phyloP scores from a whole-genome alignment of 371 early-diverging fungal species.

The Saksenaea oblongispora region DNA sequence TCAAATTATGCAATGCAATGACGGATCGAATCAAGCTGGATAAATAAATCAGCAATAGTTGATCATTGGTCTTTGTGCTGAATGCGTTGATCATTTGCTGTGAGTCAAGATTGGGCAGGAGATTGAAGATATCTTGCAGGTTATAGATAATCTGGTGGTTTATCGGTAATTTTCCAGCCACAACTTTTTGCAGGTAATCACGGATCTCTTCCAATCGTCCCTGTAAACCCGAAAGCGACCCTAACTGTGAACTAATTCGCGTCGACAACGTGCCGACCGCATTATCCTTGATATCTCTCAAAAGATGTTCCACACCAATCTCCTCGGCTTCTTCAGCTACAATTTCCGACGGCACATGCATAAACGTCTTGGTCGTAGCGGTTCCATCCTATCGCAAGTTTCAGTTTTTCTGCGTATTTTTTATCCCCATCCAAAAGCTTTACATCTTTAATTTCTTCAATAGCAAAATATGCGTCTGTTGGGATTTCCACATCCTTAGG shows the following conservation, averaged over 20 bases:
- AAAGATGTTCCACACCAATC: constrained; percentile 99
- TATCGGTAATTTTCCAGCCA: constrained; percentile 81
- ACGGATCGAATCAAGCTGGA: constrained; percentile 88
- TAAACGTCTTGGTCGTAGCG: constrained; percentile 92
- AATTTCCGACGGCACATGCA: constrained; percentile 93
- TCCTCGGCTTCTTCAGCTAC: constrained; percentile 99
- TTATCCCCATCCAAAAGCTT: constrained; percentile 10
- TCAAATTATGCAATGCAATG: constrained; percentile 94
- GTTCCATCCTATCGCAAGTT: constrained; percentile 81
- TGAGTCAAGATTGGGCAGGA: constrained; percentile 85
- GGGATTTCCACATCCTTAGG: constrained; percentile 93
- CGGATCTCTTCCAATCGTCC: constrained; percentile 84
- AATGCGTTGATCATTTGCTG: constrained; percentile 78
- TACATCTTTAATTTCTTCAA: constrained; percentile 93
- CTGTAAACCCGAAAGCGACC: constrained; percentile 87
- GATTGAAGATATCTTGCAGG: constrained; percentile 95
- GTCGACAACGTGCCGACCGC: constrained; percentile 93
- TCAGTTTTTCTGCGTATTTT: not conserved
- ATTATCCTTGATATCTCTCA: constrained; percentile 98
- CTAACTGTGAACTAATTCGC: constrained; percentile 84
- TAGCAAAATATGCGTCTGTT: constrained; percentile 94
- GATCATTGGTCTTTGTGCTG: constrained; percentile 95
- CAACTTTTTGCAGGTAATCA: constrained; percentile 86
- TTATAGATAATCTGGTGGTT: constrained; percentile 96
- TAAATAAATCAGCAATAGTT: constrained; percentile 89